phyloP scores from a whole-genome alignment of 148 eudicot species.

The Nepenthes mirabilis region DNA sequence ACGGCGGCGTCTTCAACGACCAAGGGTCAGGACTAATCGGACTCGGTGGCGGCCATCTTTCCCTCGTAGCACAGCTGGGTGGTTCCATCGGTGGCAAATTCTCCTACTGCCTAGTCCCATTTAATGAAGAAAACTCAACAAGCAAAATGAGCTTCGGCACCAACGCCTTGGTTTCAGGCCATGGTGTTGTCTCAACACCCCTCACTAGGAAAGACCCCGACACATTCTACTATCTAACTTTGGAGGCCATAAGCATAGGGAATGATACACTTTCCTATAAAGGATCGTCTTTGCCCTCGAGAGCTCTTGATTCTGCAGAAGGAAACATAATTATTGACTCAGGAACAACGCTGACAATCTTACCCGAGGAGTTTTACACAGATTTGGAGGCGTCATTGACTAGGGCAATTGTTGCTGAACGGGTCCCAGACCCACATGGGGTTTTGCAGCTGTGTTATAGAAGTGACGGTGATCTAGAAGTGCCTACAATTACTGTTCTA shows the following conservation, averaged over 20 bases:
- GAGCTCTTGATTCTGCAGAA: neutral
- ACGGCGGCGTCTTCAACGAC: constrained; percentile 19
- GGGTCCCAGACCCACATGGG: constrained; percentile 12
- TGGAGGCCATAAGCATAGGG: constrained; percentile 30
- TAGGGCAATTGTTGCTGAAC: neutral
- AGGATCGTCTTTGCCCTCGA: no score
- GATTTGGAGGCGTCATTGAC: constrained; percentile 9
- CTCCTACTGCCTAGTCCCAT: constrained; percentile 33
- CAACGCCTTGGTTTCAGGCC: constrained; percentile 19
- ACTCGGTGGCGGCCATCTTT: constrained; percentile 28
- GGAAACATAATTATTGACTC: constrained; percentile 77
- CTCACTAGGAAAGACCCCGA: constrained; percentile 2
- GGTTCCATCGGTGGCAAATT: constrained; percentile 27
- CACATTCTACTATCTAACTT: constrained; percentile 37
- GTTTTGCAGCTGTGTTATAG: constrained; percentile 24
- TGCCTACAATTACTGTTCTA: constrained; percentile 21
- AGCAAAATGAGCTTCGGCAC: constrained; percentile 48
- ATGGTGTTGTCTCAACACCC: constrained; percentile 40
- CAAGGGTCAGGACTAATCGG: constrained; percentile 36
- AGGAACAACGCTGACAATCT: constrained; percentile 56
- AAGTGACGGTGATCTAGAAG: neutral
- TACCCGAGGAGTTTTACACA: constrained; percentile 14
- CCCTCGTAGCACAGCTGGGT: constrained; percentile 27
- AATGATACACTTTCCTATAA: neutral
- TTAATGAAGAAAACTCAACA: neutral